Percentiles rank a stretch among this genome's conserved stretches.
Evolutionary conservation across 2,329 filamentous ascomycete genomes (phyloP).

Genomic region (Xylariales sp.): DNA sequence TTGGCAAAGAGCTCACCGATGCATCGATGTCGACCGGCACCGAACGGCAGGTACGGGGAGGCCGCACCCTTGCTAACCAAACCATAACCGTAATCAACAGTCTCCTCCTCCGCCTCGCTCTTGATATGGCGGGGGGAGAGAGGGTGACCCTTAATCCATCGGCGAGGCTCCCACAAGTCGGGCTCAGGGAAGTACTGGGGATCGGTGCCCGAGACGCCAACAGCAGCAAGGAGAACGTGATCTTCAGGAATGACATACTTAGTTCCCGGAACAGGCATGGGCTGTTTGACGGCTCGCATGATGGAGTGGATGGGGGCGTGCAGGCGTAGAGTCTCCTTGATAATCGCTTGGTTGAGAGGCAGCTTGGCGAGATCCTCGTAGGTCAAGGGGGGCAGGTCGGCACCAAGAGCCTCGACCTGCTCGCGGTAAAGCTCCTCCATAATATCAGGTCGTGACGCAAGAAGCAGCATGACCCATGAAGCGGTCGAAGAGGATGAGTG

Average conservation of each 20-base stretch:
- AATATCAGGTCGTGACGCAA: conserved; percentile 73
- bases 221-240: conserved; percentile 79
- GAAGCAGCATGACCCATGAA: conserved; percentile 79
- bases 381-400: conserved; percentile 67
- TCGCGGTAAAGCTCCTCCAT: conserved; percentile 80
- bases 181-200: conserved; percentile 77
- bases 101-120: conserved; percentile 54
- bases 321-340: conserved; percentile 88
- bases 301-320: conserved; percentile 95
- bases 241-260: conserved; percentile 76
- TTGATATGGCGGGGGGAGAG: conserved; percentile 44
- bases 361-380: conserved; percentile 77
- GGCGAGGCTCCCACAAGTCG: conserved; percentile 80
- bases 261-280: conserved; percentile 78
- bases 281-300: conserved; percentile 84
- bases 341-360: conserved; percentile 74
- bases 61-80: conserved; percentile 85
- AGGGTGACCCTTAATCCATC: conserved; percentile 70
- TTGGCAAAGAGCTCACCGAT: conserved; percentile 98
- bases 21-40: conserved; percentile 86
- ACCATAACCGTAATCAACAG: conserved; percentile 91
- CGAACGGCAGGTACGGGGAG: conserved; percentile 91
- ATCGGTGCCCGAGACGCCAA: conserved; percentile 73
- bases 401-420: conserved; percentile 69
- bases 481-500: conserved; percentile 83